These are phyloP conservation scores for Wickerhamiella qilinensis DNA, from an alignment of 805 yeast species.

Conservation along the genomic window DNA sequence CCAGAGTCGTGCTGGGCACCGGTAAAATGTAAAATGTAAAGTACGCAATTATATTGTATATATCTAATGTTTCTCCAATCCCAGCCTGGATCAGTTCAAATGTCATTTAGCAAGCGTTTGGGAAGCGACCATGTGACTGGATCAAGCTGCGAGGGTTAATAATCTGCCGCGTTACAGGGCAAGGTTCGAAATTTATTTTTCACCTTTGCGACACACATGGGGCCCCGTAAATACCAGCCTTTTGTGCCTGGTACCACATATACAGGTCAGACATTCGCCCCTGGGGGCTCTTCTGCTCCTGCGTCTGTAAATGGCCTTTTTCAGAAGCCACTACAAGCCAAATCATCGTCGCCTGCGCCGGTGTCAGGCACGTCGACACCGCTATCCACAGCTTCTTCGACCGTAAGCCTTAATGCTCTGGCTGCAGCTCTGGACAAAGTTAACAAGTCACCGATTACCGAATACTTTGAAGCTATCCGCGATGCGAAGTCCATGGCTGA, in stretches of 20 bases:
- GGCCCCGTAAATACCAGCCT: constrained; percentile 14
- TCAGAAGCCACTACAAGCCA: neutral
- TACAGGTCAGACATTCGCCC: constrained; percentile 7
- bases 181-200: neutral
- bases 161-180: neutral
- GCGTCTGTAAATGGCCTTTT: neutral
- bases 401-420: constrained; percentile 38
- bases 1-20: constrained; percentile 1
- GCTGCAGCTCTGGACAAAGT: constrained; percentile 57
- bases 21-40: neutral
- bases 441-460: constrained; percentile 50
- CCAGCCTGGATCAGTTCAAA: too few relatives aligned
- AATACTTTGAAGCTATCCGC: constrained; percentile 36
- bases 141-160: too few relatives aligned
- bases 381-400: constrained; percentile 48
- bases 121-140: too few relatives aligned
- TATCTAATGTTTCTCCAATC: neutral
- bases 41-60: neutral
- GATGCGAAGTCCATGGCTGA: constrained; percentile 36
- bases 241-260: constrained; percentile 11
- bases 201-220: constrained; percentile 6
- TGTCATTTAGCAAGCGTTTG: too few relatives aligned
- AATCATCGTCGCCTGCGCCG: constrained; percentile 3
- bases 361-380: constrained; percentile 19
- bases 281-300: constrained; percentile 3